Percentiles rank a stretch among this genome's conserved stretches.
phyloP scores from a whole-genome alignment of 2,329 filamentous ascomycete genomes.

The Massarina eburnea region DNA sequence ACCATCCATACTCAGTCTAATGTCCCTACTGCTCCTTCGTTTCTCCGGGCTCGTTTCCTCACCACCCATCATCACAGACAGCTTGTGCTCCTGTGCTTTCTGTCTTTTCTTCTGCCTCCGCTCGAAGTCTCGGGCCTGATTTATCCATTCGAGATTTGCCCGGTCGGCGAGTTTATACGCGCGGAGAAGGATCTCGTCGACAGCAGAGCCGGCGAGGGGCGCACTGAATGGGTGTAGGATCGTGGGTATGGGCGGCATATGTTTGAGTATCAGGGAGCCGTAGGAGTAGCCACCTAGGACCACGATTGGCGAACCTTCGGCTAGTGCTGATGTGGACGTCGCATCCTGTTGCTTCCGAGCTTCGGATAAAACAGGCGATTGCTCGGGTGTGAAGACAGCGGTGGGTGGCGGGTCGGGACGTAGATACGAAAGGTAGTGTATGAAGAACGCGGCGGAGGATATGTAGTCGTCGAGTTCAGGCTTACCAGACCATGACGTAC shows the following conservation, averaged over 20 bases:
- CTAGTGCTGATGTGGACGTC: background rate
- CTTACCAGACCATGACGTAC: constrained; percentile 84
- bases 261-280: constrained; percentile 77
- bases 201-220: constrained; percentile 57
- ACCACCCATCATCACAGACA: constrained; percentile 46
- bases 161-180: constrained; percentile 69
- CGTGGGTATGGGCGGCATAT: constrained; percentile 61
- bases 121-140: constrained; percentile 21
- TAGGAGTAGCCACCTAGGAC: constrained; percentile 87
- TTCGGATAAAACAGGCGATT: constrained; percentile 10
- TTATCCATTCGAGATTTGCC: constrained; percentile 54
- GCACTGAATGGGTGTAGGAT: constrained; percentile 63
- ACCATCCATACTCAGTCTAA: constrained; percentile 32
- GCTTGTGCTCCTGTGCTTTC: constrained; percentile 20
- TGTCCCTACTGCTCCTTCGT: constrained; percentile 46
- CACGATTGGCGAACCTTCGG: constrained; percentile 33
- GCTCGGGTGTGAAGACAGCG: constrained; percentile 17
- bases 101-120: constrained; percentile 31
- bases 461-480: constrained; percentile 81
- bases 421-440: constrained; percentile 69
- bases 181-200: constrained; percentile 69
- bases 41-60: constrained; percentile 48
- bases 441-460: constrained; percentile 77
- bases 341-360: background rate
- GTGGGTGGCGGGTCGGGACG: constrained; percentile 21